Conservation (phyloP, 1,284 basidiomycete species). For the Tilletiopsis washingtonensis region DNA sequence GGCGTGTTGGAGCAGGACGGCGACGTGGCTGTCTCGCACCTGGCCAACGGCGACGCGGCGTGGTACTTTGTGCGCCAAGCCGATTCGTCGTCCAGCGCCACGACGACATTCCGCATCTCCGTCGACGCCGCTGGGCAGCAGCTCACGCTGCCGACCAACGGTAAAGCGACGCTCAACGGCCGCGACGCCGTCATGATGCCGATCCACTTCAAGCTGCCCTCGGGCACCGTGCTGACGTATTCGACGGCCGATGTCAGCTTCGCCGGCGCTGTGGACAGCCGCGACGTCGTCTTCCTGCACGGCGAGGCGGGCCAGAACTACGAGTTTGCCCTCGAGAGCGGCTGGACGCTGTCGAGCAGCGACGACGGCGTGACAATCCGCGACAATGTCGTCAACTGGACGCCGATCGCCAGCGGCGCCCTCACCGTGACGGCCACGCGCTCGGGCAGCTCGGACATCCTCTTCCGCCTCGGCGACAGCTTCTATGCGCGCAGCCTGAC, state of each 20-base stretch:
- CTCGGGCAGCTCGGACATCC: background rate
- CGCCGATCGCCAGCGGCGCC: background rate
- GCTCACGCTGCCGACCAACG: background rate
- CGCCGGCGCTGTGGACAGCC: slow-evolving; percentile 53
- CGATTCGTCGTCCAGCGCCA: slow-evolving; percentile 18
- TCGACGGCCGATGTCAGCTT: slow-evolving; percentile 53
- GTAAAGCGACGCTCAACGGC: background rate
- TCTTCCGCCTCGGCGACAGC: background rate
- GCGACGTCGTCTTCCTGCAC: slow-evolving; percentile 54
- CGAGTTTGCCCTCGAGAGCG: slow-evolving; percentile 53
- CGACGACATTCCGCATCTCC: background rate
- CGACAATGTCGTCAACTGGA: background rate
- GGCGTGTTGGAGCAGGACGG: background rate
- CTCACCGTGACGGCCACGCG: background rate
- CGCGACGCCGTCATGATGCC: background rate
- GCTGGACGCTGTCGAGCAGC: background rate
- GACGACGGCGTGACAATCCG: background rate
- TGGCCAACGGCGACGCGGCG: slow-evolving; percentile 13
- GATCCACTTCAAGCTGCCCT: background rate
- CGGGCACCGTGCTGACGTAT: slow-evolving; percentile 51
- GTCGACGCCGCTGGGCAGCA: background rate
- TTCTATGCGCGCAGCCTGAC: background rate
- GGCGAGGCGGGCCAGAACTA: slow-evolving; percentile 53
- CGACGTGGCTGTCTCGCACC: background rate
- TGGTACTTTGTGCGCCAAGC: slow-evolving; percentile 64